Percentiles rank a stretch among this genome's conserved stretches.
Conservation (phyloP, 306 rosid genomes). For the Cicer cuneatum region DNA sequence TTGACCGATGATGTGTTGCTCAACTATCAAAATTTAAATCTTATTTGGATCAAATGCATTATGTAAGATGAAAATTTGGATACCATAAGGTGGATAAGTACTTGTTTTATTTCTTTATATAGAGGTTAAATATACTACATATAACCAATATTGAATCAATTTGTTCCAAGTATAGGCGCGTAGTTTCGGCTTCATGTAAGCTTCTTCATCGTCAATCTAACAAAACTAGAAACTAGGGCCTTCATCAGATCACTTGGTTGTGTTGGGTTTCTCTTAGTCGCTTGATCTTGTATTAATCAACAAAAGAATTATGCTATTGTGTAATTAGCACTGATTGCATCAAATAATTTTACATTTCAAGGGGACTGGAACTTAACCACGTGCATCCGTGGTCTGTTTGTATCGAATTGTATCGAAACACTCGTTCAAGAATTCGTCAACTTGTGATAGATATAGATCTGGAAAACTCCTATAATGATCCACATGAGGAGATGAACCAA, state of each 20-base stretch:
- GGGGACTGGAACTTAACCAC: constrained; percentile 11
- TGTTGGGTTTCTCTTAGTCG: constrained; percentile 1
- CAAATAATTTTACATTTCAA: constrained; percentile 20
- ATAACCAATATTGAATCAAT: background rate
- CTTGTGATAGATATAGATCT: constrained; percentile 59
- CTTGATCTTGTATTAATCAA: constrained; percentile 22
- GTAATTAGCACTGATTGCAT: background rate
- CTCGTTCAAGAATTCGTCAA: constrained; percentile 52
- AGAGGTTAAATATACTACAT: background rate
- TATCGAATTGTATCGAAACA: constrained; percentile 49
- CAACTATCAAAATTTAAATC: no score
- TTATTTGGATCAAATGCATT: no score
- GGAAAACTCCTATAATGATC: constrained; percentile 87
- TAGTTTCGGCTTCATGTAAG: constrained; percentile 1
- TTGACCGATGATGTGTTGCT: no score
- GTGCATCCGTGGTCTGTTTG: constrained; percentile 12
- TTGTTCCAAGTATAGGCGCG: background rate
- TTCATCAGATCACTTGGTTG: constrained; percentile 2
- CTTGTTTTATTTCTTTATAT: background rate
- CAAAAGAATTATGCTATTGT: constrained; percentile 7
- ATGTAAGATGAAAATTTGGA: no score
- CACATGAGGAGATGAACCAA: constrained; percentile 81
- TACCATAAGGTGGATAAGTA: no score
- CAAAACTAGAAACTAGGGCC: background rate
- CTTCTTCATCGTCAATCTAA: constrained; percentile 27